Evolutionary conservation across 2,329 filamentous ascomycete genomes (phyloP), one percentile per base, ranked within the genome.

Genomic region (Aspergillus jensenii): DNA sequence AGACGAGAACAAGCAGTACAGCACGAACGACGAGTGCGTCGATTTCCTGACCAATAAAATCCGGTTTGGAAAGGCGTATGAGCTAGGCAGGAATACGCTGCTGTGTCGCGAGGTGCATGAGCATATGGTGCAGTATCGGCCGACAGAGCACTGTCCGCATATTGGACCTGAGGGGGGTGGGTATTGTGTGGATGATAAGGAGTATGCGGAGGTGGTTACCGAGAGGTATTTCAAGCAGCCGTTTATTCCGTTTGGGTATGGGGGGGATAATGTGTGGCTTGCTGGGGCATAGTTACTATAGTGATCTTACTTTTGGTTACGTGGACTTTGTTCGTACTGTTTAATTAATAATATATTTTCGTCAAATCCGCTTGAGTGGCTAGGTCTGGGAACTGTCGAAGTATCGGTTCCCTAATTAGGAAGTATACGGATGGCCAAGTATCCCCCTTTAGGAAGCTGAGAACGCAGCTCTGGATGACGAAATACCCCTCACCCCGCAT

Each of bases 71-170:
- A 60, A 65, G 48, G 56, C 59, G 2, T 63, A 64, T 31, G 68
- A 70, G 50, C 53, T 71, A 12, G 67, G 68, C 1, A 47, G 61
- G 6, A 60, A 71, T 44, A 70, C 68, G 2, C 41, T 71, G 44
- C 61, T 71, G 7, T 70, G 66, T 45, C 65, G 68, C 1, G 63
- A 69, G 51, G 65, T 70, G 21, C 66, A 71, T 49, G 65, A 69
- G 53, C 67, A 67, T 52, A 70, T 70, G 67, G 66, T 70, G 15
- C 61, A 60, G 41, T 67, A 65, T 43, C 60, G 65, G 9, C 68
- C 68, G 0, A 58, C 62, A 3, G 56, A 65, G n/a, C 68, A 71
- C 48, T 70, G 67, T 23, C 7, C 64, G 8, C 67, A 70, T 59
- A 71, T 71, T 35, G 67, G 68, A 2, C 68, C 67, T 1, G 51